A percentile compares a stretch with the other conserved stretches of the same genome.
Evolutionary conservation across 2,329 filamentous ascomycete genomes (phyloP).

Genomic region (Sarocladium brachiariae): DNA sequence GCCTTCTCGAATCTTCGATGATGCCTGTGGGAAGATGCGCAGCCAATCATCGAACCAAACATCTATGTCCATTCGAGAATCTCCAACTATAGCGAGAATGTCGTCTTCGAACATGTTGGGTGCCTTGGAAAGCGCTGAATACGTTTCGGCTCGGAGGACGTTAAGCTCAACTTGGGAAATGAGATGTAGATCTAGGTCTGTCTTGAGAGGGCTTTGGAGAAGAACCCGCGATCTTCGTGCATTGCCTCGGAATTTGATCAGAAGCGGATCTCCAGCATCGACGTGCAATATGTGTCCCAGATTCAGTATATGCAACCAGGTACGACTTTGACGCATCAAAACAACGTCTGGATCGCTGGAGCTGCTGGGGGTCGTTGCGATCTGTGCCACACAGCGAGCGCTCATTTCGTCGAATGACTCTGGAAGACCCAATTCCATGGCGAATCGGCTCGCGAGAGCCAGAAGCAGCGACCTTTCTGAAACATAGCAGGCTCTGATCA

Average conservation of each 20-base stretch:
- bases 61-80: slow-evolving; percentile 39
- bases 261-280: slow-evolving; percentile 25
- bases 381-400: slow-evolving; percentile 12
- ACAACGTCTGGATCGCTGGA: slow-evolving; percentile 17
- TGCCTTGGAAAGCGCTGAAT: slow-evolving; percentile 24
- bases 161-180: slow-evolving; percentile 43
- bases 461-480: slow-evolving; percentile 43
- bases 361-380: neutral
- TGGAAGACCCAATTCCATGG: slow-evolving; percentile 39
- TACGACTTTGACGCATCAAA: slow-evolving; percentile 35
- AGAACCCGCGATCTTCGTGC: slow-evolving; percentile 38
- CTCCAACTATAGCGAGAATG: slow-evolving; percentile 32
- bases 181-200: slow-evolving; percentile 41
- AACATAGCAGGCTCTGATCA: slow-evolving; percentile 45
- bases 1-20: slow-evolving; percentile 21
- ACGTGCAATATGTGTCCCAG: slow-evolving; percentile 43
- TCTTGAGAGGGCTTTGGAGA: slow-evolving; percentile 34
- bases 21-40: slow-evolving; percentile 16
- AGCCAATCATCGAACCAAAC: slow-evolving; percentile 38
- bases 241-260: slow-evolving; percentile 31
- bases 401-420: slow-evolving; percentile 33
- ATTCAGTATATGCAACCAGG: slow-evolving; percentile 47
- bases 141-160: slow-evolving; percentile 26
- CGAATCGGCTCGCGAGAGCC: slow-evolving; percentile 43
- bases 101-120: slow-evolving; percentile 24